Evolutionary conservation across 1,284 basidiomycete species (phyloP).

Genomic region (Wallemia hederae): DNA sequence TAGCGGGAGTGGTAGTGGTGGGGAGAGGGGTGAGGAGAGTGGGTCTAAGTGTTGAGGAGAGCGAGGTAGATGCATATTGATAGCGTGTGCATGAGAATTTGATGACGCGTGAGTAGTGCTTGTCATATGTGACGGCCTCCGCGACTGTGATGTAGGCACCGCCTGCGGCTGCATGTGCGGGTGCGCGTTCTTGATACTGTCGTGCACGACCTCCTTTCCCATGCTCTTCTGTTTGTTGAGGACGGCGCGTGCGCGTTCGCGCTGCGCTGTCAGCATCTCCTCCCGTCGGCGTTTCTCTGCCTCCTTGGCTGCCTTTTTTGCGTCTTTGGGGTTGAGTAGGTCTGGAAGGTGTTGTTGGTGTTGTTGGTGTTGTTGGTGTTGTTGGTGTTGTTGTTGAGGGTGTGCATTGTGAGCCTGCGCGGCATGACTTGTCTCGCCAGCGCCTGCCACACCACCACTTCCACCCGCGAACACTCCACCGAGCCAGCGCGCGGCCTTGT

Average conservation of each 20-base stretch:
- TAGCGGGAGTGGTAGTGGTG: neutral
- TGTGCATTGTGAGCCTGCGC: too few species aligned
- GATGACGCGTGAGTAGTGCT: neutral
- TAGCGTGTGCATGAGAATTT: neutral
- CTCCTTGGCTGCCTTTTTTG: constrained; percentile 55
- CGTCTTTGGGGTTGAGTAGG: constrained; percentile 43
- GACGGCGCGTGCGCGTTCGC: constrained; percentile 74
- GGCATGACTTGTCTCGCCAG: constrained; percentile 35
- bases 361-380: too few species aligned
- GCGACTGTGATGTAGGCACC: neutral
- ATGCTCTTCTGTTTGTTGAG: constrained; percentile 67
- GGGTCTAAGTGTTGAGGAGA: neutral
- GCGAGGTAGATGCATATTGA: neutral
- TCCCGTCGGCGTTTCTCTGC: constrained; percentile 63
- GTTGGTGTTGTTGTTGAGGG: too few species aligned
- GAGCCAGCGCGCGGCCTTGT: constrained; percentile 20
- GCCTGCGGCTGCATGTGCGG: neutral
- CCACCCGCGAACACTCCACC: constrained; percentile 42
- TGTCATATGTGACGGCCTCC: neutral
- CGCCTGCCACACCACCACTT: constrained; percentile 25
- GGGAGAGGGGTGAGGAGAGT: neutral
- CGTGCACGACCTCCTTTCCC: constrained; percentile 22
- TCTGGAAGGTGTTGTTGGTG: neutral
- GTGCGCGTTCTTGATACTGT: neutral
- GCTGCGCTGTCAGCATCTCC: constrained; percentile 37